Conservation (phyloP, 2,329 filamentous ascomycete species). For the Lizonia empirigonia region DNA sequence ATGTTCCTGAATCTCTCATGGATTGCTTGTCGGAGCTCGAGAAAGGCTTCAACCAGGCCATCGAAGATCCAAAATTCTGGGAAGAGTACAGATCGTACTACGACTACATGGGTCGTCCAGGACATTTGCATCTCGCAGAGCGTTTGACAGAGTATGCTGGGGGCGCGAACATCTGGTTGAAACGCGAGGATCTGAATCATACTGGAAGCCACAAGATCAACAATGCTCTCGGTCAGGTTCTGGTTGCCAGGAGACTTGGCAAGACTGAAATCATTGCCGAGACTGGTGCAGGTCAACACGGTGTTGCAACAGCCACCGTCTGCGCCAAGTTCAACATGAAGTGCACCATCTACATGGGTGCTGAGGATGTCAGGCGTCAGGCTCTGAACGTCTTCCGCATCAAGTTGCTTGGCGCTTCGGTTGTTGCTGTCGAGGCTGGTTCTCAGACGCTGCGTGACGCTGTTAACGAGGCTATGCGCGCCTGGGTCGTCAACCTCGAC, state of each 20-base stretch:
- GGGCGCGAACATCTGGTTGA: slow-evolving; percentile 95
- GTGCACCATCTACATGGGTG: slow-evolving; percentile 98
- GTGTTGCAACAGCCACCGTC: slow-evolving; percentile 95
- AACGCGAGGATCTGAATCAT: slow-evolving; percentile 97
- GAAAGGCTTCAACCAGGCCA: slow-evolving; percentile 84
- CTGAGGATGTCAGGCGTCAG: slow-evolving; percentile 94
- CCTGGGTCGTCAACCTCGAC: slow-evolving; percentile 90
- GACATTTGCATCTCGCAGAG: slow-evolving; percentile 86
- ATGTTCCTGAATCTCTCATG: slow-evolving; percentile 97
- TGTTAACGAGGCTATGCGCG: slow-evolving; percentile 92
- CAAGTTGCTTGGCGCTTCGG: slow-evolving; percentile 90
- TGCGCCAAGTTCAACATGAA: slow-evolving; percentile 99
- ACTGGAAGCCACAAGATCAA: slow-evolving; percentile 99
- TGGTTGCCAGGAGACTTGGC: slow-evolving; percentile 82
- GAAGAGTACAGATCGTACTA: slow-evolving; percentile 96
- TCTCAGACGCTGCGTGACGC: slow-evolving; percentile 68
- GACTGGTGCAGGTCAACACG: slow-evolving; percentile 96
- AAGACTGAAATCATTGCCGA: slow-evolving; percentile 98
- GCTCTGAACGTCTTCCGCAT: slow-evolving; percentile 98
- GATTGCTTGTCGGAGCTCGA: slow-evolving; percentile 92
- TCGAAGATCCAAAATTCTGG: slow-evolving; percentile 91
- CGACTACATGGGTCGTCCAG: slow-evolving; percentile 94
- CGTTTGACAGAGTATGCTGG: slow-evolving; percentile 86
- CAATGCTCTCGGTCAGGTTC: slow-evolving; percentile 91
- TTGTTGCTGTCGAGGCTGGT: slow-evolving; percentile 91